These are phyloP conservation scores for Grosmannia huntii DNA, from an alignment of 2,329 filamentous ascomycete species.

Conservation along the genomic window DNA sequence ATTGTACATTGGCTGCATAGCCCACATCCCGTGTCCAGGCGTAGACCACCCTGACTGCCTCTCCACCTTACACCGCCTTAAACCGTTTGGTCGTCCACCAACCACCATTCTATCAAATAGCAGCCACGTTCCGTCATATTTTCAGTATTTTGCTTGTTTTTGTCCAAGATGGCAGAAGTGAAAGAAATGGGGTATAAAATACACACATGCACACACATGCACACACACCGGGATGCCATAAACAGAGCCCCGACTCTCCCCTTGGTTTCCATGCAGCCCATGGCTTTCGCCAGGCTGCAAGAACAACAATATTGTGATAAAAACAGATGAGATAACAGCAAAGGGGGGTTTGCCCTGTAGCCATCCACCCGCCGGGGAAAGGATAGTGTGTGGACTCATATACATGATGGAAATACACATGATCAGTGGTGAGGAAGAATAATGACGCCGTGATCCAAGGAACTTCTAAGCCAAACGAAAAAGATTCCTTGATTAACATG, in stretches of 20 bases:
- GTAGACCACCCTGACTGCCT: background rate
- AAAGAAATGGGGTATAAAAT: constrained; percentile 1
- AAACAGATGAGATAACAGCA: background rate
- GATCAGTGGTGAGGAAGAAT: background rate
- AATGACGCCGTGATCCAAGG: background rate
- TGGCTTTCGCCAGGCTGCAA: background rate
- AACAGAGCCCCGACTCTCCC: background rate
- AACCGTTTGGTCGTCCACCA: background rate
- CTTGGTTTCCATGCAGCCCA: background rate
- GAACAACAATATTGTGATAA: background rate
- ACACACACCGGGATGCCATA: background rate
- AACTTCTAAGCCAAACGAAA: background rate
- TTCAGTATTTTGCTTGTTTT: background rate
- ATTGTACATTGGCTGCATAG: background rate
- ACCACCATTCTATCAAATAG: background rate
- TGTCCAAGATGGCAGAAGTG: background rate
- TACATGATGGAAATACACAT: background rate
- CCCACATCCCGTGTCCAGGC: background rate
- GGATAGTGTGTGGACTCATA: background rate
- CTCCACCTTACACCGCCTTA: background rate
- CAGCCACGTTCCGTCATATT: background rate
- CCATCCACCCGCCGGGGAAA: background rate
- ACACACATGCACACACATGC: constrained; percentile 1
- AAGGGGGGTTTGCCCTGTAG: background rate
- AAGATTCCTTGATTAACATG: background rate